Conservation (phyloP, 1,139 yeast species). For the Kodamaea sp. region DNA sequence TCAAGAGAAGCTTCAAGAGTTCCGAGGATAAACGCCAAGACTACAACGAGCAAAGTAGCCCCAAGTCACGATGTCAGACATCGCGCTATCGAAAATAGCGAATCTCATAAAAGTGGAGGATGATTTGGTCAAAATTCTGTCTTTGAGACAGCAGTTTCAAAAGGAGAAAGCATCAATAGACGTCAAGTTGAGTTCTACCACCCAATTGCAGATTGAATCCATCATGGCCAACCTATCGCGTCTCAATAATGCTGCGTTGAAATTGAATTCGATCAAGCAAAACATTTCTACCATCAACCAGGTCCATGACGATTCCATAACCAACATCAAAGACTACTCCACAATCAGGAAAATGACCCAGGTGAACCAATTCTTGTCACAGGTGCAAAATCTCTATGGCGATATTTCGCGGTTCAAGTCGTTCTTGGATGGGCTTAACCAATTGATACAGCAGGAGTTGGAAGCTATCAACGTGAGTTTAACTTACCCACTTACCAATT, state of each 20-base stretch:
- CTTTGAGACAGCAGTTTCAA: conserved; percentile 57
- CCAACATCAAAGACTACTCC: conserved; percentile 57
- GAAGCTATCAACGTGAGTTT: conserved; percentile 51
- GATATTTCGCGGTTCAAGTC: conserved; percentile 61
- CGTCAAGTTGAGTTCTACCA: conserved; percentile 63
- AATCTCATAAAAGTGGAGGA: conserved; percentile 51
- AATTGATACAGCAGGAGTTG: conserved; percentile 54
- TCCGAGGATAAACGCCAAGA: not conserved
- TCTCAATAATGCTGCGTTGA: conserved; percentile 37
- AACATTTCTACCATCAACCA: conserved; percentile 62
- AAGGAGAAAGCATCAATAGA: conserved; percentile 78
- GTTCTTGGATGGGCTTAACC: conserved; percentile 51
- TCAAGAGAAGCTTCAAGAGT: not conserved
- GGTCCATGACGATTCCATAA: conserved; percentile 53
- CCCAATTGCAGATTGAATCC: conserved; percentile 59
- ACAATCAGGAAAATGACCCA: conserved; percentile 61
- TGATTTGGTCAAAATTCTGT: conserved; percentile 58
- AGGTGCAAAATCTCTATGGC: conserved; percentile 64
- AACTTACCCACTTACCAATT: conserved; percentile 57
- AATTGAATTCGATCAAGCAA: conserved; percentile 50
- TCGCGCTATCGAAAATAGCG: conserved; percentile 46
- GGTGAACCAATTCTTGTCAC: conserved; percentile 71
- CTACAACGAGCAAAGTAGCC: not conserved
- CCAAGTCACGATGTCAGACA: conserved; percentile 44
- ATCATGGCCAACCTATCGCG: conserved; percentile 43